Conservation (phyloP, 2,329 filamentous ascomycete species). For the Trichoderma aggressivum region DNA sequence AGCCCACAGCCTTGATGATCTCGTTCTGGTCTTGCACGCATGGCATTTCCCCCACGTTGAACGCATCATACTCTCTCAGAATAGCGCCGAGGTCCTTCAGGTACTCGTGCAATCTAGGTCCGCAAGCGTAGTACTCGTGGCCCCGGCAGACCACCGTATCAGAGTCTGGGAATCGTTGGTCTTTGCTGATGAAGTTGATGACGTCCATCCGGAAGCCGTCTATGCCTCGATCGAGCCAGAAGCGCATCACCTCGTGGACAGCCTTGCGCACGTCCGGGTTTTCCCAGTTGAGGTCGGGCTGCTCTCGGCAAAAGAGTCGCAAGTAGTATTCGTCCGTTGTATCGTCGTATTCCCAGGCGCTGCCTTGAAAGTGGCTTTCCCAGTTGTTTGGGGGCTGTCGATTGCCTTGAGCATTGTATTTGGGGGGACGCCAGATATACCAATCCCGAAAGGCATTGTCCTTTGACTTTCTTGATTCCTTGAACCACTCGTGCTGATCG, state of each 20-base stretch:
- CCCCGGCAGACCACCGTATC: conserved; percentile 32
- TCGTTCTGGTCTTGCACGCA: conserved; percentile 41
- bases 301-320: conserved; percentile 65
- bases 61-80: conserved; percentile 45
- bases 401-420: conserved; percentile 53
- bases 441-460: conserved; percentile 55
- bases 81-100: conserved; percentile 44
- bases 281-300: conserved; percentile 79
- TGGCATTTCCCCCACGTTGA: conserved; percentile 52
- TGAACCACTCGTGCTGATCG: conserved; percentile 56
- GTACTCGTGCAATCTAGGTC: conserved; percentile 46
- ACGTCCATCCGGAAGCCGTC: conserved; percentile 66
- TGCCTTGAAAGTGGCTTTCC: conserved; percentile 41
- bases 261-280: conserved; percentile 61
- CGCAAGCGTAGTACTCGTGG: conserved; percentile 51
- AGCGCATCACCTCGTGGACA: conserved; percentile 66
- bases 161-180: conserved; percentile 53
- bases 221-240: conserved; percentile 69
- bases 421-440: conserved; percentile 64
- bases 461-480: conserved; percentile 51
- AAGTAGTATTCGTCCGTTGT: conserved; percentile 55
- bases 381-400: conserved; percentile 61
- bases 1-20: conserved; percentile 49
- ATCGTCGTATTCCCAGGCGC: conserved; percentile 50
- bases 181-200: conserved; percentile 65